Evolutionary conservation across 140 eudicot species (phyloP).

Genomic region (Erigeron philadelphicus): DNA sequence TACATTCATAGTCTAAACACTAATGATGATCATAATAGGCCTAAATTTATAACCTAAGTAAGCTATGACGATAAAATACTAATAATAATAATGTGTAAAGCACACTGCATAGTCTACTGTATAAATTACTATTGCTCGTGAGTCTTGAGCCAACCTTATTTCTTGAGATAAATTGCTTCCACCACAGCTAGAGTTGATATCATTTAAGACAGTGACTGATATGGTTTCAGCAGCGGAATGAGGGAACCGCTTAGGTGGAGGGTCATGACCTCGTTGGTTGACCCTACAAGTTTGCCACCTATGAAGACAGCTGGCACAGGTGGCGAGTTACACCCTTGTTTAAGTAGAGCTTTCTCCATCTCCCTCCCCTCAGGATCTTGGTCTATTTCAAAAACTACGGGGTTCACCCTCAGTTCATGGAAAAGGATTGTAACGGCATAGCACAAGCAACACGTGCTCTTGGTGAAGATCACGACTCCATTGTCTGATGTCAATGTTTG

Average conservation of each 20-base stretch:
- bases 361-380: conserved; percentile 74
- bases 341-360: conserved; percentile 65
- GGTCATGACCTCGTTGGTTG: conserved; percentile 93
- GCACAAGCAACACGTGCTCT: conserved; percentile 89
- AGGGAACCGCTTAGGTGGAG: conserved; percentile 91
- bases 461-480: conserved; percentile 78
- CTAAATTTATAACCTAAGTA: conserved; percentile 16
- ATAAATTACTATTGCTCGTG: conserved; percentile 25
- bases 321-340: conserved; percentile 59
- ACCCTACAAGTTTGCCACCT: conserved; percentile 73
- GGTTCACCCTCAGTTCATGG: conserved; percentile 60
- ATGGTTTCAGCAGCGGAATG: conserved; percentile 51
- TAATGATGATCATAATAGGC: conserved; percentile 21
- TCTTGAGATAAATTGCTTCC: conserved; percentile 19
- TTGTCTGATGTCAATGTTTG: conserved; percentile 50
- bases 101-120: conserved; percentile 24
- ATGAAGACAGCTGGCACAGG: conserved; percentile 78
- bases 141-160: conserved; percentile 46
- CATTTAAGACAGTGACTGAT: conserved; percentile 30
- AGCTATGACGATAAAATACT: not conserved
- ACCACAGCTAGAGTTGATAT: not conserved
- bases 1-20: conserved; percentile 30
- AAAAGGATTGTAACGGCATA: conserved; percentile 72
- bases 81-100: conserved; percentile 1
- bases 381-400: conserved; percentile 54